Conservation (phyloP, 768 basidiomycete genomes). For the Lyophyllum atratum region DNA sequence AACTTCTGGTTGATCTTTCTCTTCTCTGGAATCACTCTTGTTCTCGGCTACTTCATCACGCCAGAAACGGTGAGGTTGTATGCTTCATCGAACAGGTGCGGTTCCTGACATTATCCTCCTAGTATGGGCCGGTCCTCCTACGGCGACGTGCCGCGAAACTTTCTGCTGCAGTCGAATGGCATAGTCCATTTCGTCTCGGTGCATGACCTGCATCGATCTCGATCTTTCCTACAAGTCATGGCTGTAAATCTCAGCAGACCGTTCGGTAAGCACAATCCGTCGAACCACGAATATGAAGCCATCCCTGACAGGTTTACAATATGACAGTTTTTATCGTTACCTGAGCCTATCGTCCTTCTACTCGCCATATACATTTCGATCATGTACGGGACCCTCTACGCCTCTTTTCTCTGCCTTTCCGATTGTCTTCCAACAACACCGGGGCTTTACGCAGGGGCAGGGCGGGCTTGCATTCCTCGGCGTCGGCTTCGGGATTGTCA, state of each 20-base stretch:
- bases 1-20: conserved; percentile 70
- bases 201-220: conserved; percentile 47
- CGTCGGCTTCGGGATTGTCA: conserved; percentile 56
- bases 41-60: conserved; percentile 46
- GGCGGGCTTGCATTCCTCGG: conserved; percentile 66
- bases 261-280: conserved; percentile 41
- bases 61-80: conserved; percentile 54
- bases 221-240: conserved; percentile 43
- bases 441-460: conserved; percentile 53
- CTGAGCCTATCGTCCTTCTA: conserved; percentile 64
- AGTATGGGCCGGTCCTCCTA: conserved; percentile 66
- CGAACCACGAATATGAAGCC: neutral
- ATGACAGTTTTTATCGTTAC: conserved; percentile 54
- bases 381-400: conserved; percentile 64
- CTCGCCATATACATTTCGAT: conserved; percentile 61
- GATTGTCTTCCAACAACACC: conserved; percentile 56
- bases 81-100: neutral
- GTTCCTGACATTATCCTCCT: neutral
- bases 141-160: conserved; percentile 51
- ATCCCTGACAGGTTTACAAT: neutral
- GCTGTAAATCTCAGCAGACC: conserved; percentile 54
- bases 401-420: conserved; percentile 66
- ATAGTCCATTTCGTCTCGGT: conserved; percentile 48
- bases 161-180: conserved; percentile 38
- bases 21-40: conserved; percentile 45